These are phyloP conservation scores for Oryza officinalis DNA, from an alignment of 176 grass and related monocot species.

Conservation along the genomic window DNA sequence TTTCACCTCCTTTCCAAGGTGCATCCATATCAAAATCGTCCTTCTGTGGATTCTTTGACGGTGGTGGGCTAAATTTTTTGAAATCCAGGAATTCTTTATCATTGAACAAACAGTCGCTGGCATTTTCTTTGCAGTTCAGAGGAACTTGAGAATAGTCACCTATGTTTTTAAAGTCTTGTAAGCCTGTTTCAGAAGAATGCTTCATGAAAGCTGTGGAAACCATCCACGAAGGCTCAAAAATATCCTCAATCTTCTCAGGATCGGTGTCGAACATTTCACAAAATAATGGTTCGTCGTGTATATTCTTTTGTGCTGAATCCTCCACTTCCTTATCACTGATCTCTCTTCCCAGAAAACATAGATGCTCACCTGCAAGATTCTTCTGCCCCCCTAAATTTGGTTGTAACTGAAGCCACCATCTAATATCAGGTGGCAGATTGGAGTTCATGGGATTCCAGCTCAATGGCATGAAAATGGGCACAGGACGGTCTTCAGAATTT, in stretches of 20 bases:
- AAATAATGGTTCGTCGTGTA: conserved; percentile 28
- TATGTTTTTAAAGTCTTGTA: conserved; percentile 24
- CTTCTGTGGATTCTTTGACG: conserved; percentile 35
- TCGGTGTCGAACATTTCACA: conserved; percentile 26
- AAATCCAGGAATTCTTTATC: conserved; percentile 47
- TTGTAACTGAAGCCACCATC: conserved; percentile 83
- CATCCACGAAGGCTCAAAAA: conserved; percentile 41
- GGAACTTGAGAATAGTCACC: conserved; percentile 18
- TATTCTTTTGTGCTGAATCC: conserved; percentile 21
- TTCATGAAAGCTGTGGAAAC: conserved; percentile 52
- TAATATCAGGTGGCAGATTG: conserved; percentile 61
- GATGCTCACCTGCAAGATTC: conserved; percentile 45
- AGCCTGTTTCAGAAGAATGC: conserved; percentile 31
- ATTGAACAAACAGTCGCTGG: conserved; percentile 39
- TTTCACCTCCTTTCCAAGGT: conserved; percentile 54
- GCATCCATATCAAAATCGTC: conserved; percentile 27
- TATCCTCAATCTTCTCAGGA: conserved; percentile 22
- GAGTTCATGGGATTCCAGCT: conserved; percentile 56
- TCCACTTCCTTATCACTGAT: conserved; percentile 35
- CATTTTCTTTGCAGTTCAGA: conserved; percentile 39
- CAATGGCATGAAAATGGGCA: conserved; percentile 55
- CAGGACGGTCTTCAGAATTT: conserved; percentile 34
- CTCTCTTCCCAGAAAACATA: conserved; percentile 22
- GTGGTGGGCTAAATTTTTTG: conserved; percentile 30
- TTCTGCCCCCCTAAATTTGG: conserved; percentile 57